Evolutionary conservation across 2,329 filamentous ascomycete species (phyloP), one percentile per base, ranked within the genome.

Genomic region (Fusarium stilboides): DNA sequence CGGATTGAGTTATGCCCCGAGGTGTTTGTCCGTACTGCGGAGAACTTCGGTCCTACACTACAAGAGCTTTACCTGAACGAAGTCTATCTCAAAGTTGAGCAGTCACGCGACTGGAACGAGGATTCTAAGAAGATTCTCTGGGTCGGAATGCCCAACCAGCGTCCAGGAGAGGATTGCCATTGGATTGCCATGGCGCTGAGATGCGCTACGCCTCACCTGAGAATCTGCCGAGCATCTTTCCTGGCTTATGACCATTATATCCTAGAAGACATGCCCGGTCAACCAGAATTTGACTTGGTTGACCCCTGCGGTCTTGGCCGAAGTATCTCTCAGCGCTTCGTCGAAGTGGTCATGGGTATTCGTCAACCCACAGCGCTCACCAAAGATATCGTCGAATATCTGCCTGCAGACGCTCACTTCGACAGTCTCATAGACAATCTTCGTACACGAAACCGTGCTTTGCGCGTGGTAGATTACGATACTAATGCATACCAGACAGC

Each of bases 11-110:
- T 85, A 22, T 68, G 74, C 13, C 77, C 79, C 5, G 73, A 78
- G 15, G 76, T 77, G 10, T 75, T 85, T n/a, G 31, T 78, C 13
- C 74, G 74, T 17, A 75, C 77, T 9, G 71, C 76, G 20, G 74
- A 77, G 31, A 77, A 76, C 46, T 79, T 84, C 46, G 77, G 78
- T 26, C 63, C 74, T 36, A 79, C 81, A 5, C 77, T 85, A 3
- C 74, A 78, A 52, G 83, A 85, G 72, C 79, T 85, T 31, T 83
- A 82, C 64, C 76, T 85, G 2, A 82, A 82, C 59, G 78, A 82
- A 49, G 80, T 85, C 14, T 83, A 81, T 58, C 77, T 85, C 44
- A 84, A 84, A 73, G 78, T 76, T 9, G 75, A 80, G 37, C 80
- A 82, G 58, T 75, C 75, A n/a, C 55, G 65, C 40, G 69, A 77